Conservation (phyloP, 164 flowering plant genomes). For the Akebia trifoliata region DNA sequence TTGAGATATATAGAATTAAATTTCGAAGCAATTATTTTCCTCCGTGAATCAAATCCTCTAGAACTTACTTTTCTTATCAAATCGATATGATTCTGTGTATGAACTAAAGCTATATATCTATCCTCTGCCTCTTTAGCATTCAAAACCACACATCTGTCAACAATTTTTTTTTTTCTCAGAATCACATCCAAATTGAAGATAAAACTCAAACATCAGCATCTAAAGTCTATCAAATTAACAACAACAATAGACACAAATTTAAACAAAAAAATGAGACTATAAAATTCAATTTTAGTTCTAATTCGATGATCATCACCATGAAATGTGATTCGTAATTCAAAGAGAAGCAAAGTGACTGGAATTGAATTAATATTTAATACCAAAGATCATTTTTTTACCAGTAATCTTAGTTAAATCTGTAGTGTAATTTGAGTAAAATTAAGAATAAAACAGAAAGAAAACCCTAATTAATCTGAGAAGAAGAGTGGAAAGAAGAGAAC, state of each 20-base stretch:
- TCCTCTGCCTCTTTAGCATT: conserved; percentile 77
- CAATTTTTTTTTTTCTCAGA: conserved; percentile 1
- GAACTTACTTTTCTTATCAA: conserved; percentile 66
- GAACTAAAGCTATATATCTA: conserved; percentile 52
- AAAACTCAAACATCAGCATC: neutral
- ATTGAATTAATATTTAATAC: too few species aligned
- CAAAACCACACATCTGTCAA: conserved; percentile 67
- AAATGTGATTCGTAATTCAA: too few species aligned
- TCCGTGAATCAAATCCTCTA: conserved; percentile 38
- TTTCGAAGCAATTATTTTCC: conserved; percentile 48
- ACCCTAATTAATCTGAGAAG: neutral
- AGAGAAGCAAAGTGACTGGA: too few species aligned
- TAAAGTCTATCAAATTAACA: neutral
- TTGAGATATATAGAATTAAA: conserved; percentile 87
- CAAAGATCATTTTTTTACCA: too few species aligned
- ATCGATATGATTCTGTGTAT: conserved; percentile 59
- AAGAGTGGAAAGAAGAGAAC: conserved; percentile 19
- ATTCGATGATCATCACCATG: too few species aligned
- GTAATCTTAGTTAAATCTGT: too few species aligned
- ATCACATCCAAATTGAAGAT: neutral
- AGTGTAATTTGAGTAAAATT: too few species aligned
- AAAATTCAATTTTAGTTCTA: too few species aligned
- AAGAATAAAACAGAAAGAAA: too few species aligned
- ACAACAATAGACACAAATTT: too few species aligned
- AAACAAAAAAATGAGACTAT: too few species aligned